Percentiles rank a stretch among this genome's conserved stretches.
Conservation (phyloP, 371 early-diverging fungal genomes). For the Coemansia sp. region DNA sequence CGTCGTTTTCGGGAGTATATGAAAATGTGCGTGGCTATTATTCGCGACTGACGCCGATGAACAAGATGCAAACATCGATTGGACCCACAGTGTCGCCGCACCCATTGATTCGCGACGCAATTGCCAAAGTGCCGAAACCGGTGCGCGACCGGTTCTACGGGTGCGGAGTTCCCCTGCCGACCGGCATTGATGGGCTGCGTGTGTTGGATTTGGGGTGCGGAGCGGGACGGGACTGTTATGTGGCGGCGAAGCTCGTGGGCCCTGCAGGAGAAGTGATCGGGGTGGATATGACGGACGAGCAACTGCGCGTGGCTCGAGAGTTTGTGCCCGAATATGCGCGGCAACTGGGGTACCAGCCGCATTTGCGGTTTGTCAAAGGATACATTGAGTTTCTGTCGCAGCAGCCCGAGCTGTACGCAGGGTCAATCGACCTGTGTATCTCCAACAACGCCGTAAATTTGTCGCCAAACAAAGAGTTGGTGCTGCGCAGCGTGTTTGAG, state of each 20-base stretch:
- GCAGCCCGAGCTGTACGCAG: slow-evolving; percentile 47
- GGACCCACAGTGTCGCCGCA: slow-evolving; percentile 49
- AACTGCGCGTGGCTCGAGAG: slow-evolving; percentile 51
- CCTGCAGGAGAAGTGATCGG: slow-evolving; percentile 52
- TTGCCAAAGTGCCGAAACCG: slow-evolving; percentile 40
- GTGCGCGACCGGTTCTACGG: slow-evolving; percentile 53
- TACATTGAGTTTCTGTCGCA: slow-evolving; percentile 52
- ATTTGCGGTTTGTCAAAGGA: slow-evolving; percentile 50
- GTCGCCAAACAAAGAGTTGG: slow-evolving; percentile 55
- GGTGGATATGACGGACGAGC: slow-evolving; percentile 58
- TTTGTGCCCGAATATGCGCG: slow-evolving; percentile 35
- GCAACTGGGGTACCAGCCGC: slow-evolving; percentile 51
- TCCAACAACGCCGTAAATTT: slow-evolving; percentile 56
- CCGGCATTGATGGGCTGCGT: slow-evolving; percentile 55
- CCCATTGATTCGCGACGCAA: slow-evolving; percentile 49
- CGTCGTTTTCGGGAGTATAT: slow-evolving; percentile 40
- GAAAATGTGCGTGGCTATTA: slow-evolving; percentile 52
- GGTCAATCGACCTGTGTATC: slow-evolving; percentile 53
- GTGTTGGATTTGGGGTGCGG: slow-evolving; percentile 57
- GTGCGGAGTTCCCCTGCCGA: slow-evolving; percentile 55
- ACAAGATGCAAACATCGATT: slow-evolving; percentile 39
- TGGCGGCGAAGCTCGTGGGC: slow-evolving; percentile 55
- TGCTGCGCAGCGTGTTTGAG: slow-evolving; percentile 52
- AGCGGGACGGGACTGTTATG: slow-evolving; percentile 57
- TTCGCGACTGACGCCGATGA: slow-evolving; percentile 41